phyloP scores from a whole-genome alignment of 495 filamentous ascomycete species.

The Aspergillus incahuasiensis region DNA sequence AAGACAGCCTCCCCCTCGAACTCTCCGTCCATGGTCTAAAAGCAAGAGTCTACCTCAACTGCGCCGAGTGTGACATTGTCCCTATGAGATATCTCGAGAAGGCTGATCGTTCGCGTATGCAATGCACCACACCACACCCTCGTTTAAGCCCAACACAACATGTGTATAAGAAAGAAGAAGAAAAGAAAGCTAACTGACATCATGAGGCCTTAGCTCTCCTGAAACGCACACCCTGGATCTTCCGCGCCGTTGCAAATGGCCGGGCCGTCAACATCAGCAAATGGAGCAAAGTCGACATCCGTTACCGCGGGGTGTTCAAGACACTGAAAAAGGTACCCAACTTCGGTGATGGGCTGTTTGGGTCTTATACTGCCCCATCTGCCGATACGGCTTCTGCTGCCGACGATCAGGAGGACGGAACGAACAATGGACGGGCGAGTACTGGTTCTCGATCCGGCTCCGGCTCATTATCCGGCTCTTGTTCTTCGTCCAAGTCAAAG shows the following conservation, averaged over 20 bases:
- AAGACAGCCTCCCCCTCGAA: slow-evolving; percentile 9
- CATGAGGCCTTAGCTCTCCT: not conserved
- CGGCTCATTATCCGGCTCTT: not conserved
- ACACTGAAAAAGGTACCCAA: slow-evolving; percentile 24
- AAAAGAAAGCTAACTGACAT: no score
- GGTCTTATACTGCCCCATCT: slow-evolving; percentile 11
- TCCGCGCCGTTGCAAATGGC: slow-evolving; percentile 20
- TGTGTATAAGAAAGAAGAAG: no score
- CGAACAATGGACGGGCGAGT: not conserved
- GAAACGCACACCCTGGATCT: slow-evolving; percentile 25
- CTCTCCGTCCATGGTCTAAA: slow-evolving; percentile 21
- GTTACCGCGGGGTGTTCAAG: slow-evolving; percentile 28
- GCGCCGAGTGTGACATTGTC: slow-evolving; percentile 21
- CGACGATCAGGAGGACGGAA: not conserved
- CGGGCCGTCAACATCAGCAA: slow-evolving; percentile 16
- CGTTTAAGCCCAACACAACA: no score
- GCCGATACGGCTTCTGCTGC: not conserved
- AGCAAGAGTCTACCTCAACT: slow-evolving; percentile 23
- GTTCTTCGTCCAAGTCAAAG: not conserved
- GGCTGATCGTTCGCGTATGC: slow-evolving; percentile 21
- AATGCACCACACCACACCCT: not conserved
- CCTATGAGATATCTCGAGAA: slow-evolving; percentile 19
- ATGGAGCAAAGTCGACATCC: slow-evolving; percentile 28
- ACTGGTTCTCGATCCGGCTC: no score
- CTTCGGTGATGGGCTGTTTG: slow-evolving; percentile 21